Evolutionary conservation across 495 filamentous ascomycete genomes (phyloP).

Genomic region (Penicillium riverlandense): DNA sequence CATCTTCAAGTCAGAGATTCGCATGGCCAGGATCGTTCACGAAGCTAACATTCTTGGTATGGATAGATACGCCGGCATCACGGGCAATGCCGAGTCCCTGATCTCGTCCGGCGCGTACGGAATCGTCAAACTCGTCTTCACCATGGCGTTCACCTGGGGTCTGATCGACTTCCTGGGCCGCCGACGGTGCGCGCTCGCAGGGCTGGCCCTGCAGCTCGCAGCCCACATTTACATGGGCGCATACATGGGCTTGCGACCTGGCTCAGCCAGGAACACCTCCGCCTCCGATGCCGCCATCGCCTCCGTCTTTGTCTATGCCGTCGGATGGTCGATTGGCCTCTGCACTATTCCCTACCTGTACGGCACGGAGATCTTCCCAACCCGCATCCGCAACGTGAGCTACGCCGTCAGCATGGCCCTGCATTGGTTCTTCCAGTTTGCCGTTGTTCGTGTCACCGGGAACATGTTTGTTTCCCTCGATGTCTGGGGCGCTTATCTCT

Average conservation of each 20-base stretch:
- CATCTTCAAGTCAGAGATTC: slow-evolving; percentile 22
- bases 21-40: too few relatives aligned
- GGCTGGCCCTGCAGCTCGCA: slow-evolving; percentile 29
- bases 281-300: slow-evolving; percentile 39
- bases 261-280: slow-evolving; percentile 22
- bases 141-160: slow-evolving; percentile 41
- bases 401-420: slow-evolving; percentile 38
- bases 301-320: slow-evolving; percentile 40
- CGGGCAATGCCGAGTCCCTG: slow-evolving; percentile 19
- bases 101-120: slow-evolving; percentile 39
- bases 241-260: slow-evolving; percentile 36
- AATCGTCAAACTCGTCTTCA: slow-evolving; percentile 39
- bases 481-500: slow-evolving; percentile 40
- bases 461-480: slow-evolving; percentile 38
- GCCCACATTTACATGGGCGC: slow-evolving; percentile 37
- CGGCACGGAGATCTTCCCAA: slow-evolving; percentile 42
- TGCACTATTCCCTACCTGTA: slow-evolving; percentile 43
- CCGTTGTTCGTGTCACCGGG: slow-evolving; percentile 40
- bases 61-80: slow-evolving; percentile 25
- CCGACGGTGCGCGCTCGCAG: slow-evolving; percentile 28
- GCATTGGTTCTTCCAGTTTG: slow-evolving; percentile 45
- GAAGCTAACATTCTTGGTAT: background rate
- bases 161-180: slow-evolving; percentile 39
- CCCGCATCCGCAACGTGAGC: slow-evolving; percentile 35
- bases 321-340: slow-evolving; percentile 45